Base-by-base conservation (phyloP, 257 asterid genomes). In the Misopates orontium region DNA sequence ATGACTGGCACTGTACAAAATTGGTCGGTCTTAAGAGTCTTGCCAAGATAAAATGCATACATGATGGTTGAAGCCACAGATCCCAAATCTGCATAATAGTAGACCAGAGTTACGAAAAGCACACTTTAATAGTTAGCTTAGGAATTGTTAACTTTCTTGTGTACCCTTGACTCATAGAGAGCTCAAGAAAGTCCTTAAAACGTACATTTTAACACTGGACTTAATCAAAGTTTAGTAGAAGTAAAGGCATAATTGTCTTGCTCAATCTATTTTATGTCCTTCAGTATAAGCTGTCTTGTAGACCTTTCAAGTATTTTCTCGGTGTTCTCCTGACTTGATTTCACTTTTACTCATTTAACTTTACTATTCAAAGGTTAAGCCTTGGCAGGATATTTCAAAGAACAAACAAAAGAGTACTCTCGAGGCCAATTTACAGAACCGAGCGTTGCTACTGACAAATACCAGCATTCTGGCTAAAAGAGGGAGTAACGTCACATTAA, bases 1-100 rank as follows among this genome's bases (percentile, higher is more conserved):
- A 88, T 77, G 62, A 91, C 78, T 41, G 97, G 97, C 57, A 84
- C 86, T 10, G 85, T 84, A 73, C 95, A 84, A 56, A 81, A 75
- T 47, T 81, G 82, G 56, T 73, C 73, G 78, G 53, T 75, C 76
- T 75, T 54, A 23, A 60, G 64, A 68, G 82, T 77, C 79, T 78
- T 79, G 31, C 80, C 68, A 16, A 86, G 84, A 82, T 86, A 81
- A 78, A 80, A 87, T 3, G 96, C 89, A 77, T 88, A 84, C 91
- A 80, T 76, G 82, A 91, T 81, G 48, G 93, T 81, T 20, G 96
- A 79, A 52, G 78, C 90, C 81, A 86, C 79, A 13, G 96, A 83
- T 66, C 93, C 96, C 49, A 84, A 84, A 80, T 88, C 97, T 90
- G 86, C 82, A 68, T 57, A 59, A 55, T 57, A 69, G 25, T n/a